Conservation (phyloP, 306 rosid species). For the Cotoneaster glaucophyllus region DNA sequence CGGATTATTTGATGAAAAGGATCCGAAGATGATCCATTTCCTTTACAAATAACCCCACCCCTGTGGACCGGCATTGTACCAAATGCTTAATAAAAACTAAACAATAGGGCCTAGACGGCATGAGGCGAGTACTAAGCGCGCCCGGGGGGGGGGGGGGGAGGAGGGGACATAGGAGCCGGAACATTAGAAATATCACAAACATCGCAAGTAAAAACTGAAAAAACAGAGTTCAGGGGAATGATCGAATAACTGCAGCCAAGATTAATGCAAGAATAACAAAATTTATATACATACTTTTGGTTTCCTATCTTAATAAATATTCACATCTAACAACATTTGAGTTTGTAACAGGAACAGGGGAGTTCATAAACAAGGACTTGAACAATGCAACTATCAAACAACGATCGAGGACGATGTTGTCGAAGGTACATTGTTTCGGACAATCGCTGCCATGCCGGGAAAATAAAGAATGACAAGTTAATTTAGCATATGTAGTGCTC, state of each 20-base stretch:
- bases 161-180: no score
- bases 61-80: fast-evolving
- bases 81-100: no score
- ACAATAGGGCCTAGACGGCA: no score
- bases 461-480: neutral
- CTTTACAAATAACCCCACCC: no score
- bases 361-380: neutral
- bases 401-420: neutral
- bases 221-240: neutral
- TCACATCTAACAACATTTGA: neutral
- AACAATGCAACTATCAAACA: neutral
- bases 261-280: no score
- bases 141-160: no score
- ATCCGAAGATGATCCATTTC: no score
- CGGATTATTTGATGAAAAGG: no score
- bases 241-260: neutral
- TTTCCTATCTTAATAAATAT: neutral
- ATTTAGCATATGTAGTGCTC: neutral
- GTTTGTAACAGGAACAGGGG: neutral
- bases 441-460: neutral
- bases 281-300: neutral
- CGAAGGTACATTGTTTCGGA: neutral
- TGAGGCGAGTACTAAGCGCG: no score
- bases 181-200: no score
- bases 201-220: neutral